Conservation (phyloP, 2,329 filamentous ascomycete genomes). For the Podosphaera fusca region DNA sequence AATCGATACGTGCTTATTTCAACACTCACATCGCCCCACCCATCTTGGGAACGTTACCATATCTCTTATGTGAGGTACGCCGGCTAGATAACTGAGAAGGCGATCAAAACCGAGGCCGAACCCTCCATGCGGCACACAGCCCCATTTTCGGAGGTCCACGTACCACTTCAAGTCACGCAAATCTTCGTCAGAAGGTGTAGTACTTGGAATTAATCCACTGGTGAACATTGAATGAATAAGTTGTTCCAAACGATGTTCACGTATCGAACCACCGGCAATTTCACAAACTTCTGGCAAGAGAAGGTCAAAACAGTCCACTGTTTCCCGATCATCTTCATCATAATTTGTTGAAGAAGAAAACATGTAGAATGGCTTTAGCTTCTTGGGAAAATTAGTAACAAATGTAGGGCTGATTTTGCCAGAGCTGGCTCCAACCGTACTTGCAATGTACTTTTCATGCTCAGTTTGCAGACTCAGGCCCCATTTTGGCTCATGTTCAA, state of each 20-base stretch:
- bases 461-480: slow-evolving; percentile 61
- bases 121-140: slow-evolving; percentile 47
- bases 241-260: slow-evolving; percentile 37
- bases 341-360: slow-evolving; percentile 22
- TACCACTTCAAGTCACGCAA: slow-evolving; percentile 41
- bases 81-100: slow-evolving; percentile 40
- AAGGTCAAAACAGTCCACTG: slow-evolving; percentile 50
- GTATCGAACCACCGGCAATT: slow-evolving; percentile 45
- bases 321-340: slow-evolving; percentile 15
- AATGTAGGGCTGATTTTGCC: slow-evolving; percentile 41
- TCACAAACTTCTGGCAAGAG: slow-evolving; percentile 46
- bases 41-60: slow-evolving; percentile 45
- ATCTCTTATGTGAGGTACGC: slow-evolving; percentile 42
- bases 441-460: slow-evolving; percentile 75
- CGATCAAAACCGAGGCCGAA: slow-evolving; percentile 53
- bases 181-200: slow-evolving; percentile 15
- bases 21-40: slow-evolving; percentile 20
- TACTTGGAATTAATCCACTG: slow-evolving; percentile 25
- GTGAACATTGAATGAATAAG: slow-evolving; percentile 36
- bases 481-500: slow-evolving; percentile 48
- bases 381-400: slow-evolving; percentile 75
- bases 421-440: slow-evolving; percentile 23
- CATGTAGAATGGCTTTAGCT: slow-evolving; percentile 88
- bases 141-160: slow-evolving; percentile 43
- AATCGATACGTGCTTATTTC: background rate